Percentiles rank a stretch among this genome's conserved stretches.
Conservation (phyloP, 176 grass and related monocot species). For the Pharus latifolius region DNA sequence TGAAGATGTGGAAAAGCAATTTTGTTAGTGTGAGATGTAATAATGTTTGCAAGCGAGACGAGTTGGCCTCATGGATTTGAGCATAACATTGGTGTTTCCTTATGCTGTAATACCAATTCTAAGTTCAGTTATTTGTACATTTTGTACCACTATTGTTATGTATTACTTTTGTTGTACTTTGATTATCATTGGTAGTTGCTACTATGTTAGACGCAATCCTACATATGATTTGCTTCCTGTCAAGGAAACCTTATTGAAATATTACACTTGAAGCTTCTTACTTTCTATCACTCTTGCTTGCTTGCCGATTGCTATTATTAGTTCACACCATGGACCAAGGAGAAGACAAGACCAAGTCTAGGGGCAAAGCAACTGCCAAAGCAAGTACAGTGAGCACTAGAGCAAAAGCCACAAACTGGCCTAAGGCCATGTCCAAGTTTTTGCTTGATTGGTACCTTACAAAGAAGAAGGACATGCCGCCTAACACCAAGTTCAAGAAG, state of each 20-base stretch:
- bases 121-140: background rate
- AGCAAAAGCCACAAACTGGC: conserved; percentile 48
- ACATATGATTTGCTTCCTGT: background rate
- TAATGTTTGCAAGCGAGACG: background rate
- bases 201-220: background rate
- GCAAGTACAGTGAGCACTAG: too few species aligned
- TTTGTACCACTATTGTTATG: conserved; percentile 2
- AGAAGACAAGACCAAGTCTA: conserved; percentile 12
- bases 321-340: conserved; percentile 33
- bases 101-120: background rate
- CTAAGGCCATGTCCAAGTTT: conserved; percentile 42
- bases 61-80: background rate
- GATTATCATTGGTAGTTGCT: background rate
- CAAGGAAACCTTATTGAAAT: background rate
- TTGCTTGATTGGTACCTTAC: conserved; percentile 48
- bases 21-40: background rate
- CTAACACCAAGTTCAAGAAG: conserved; percentile 48
- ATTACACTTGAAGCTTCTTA: background rate
- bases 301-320: too few species aligned
- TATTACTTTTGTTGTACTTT: background rate
- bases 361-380: too few species aligned
- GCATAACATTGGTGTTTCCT: background rate
- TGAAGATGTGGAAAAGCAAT: background rate
- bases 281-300: background rate
- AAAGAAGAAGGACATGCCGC: conserved; percentile 36